These are phyloP conservation scores for Panaeolus cyanescens DNA, from an alignment of 768 basidiomycete species.

Conservation along the genomic window DNA sequence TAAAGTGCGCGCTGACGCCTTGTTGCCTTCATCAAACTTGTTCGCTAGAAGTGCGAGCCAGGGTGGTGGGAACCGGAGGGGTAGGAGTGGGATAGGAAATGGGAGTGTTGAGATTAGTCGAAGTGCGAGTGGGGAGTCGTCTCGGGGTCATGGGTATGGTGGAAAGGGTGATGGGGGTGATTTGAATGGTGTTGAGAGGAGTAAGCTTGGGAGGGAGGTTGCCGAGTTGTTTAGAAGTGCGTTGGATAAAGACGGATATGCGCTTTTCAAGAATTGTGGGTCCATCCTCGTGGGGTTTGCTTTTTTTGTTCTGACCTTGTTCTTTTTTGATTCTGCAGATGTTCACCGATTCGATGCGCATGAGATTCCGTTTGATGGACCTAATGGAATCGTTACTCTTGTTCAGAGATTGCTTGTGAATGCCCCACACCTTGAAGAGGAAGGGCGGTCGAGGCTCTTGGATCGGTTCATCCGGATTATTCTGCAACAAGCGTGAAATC, in stretches of 20 bases:
- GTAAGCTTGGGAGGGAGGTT: conserved; percentile 45
- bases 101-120: conserved; percentile 10
- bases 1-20: conserved; percentile 65
- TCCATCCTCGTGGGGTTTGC: conserved; percentile 9
- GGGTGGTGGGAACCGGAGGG: background rate
- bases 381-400: conserved; percentile 65
- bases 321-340: conserved; percentile 39
- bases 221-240: conserved; percentile 49
- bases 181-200: conserved; percentile 27
- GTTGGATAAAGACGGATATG: conserved; percentile 48
- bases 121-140: conserved; percentile 19
- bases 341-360: conserved; percentile 76
- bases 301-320: conserved; percentile 5
- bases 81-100: background rate
- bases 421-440: conserved; percentile 45
- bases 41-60: conserved; percentile 34
- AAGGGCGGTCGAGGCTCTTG: conserved; percentile 54
- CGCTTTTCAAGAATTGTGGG: conserved; percentile 67
- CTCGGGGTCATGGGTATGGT: conserved; percentile 6
- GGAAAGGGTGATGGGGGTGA: background rate
- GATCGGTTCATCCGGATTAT: conserved; percentile 65
- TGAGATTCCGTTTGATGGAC: conserved; percentile 74
- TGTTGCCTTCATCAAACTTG: conserved; percentile 50
- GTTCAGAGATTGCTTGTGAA: conserved; percentile 61
- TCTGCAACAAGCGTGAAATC: conserved; percentile 43